Evolutionary conservation across 352 stramenopile species (phyloP), one percentile per base, ranked within the genome.

Genomic region (Pythium phragmitis): DNA sequence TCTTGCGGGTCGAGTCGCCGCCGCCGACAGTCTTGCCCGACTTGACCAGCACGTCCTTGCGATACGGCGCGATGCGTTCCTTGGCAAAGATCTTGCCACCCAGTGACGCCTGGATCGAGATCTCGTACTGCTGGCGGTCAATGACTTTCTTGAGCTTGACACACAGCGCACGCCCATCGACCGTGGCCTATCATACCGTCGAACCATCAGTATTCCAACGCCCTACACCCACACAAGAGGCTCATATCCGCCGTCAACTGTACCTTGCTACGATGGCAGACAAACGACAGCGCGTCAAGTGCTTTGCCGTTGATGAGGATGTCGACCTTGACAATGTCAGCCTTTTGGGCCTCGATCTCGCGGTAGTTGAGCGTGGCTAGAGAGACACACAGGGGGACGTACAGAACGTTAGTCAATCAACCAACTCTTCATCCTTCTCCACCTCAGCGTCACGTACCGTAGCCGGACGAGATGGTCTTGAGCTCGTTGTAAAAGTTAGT

Each of bases 401-500:
- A 61, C 16, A 16, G 14, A 11, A 4, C 9, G 37, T 42, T 17
- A 3, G 37, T 42, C 37, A 42, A 30, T 30, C 26, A 30, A 30
- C 26, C 26, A 30, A 30, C 26, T 30, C 26, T 5, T 30, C 26
- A 30, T 30, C 26, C 3, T 30, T 30, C 2, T 30, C 26, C 14
- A 42, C 2, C 28, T 16, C 21, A 42, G 8, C 1, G n/a, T 6
- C 7, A 64, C 54, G 17, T 39, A 34, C 97, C 98, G 68, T 98
- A 99, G 28, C 97, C 97, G 3, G 89, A 94, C 8, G 95, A 98
- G 7, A 97, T 84, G 33, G 88, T 98, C 80, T 99, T 99, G 47
- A 99, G 76, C 56, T 98, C 87, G 73, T 99, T 98, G 77, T 99
- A 99, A 59, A 99, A 99, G 75, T 99, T 98, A 26, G 87, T 99